Conservation (phyloP, 2,329 filamentous ascomycete genomes). For the Cryphonectria nitschkei region DNA sequence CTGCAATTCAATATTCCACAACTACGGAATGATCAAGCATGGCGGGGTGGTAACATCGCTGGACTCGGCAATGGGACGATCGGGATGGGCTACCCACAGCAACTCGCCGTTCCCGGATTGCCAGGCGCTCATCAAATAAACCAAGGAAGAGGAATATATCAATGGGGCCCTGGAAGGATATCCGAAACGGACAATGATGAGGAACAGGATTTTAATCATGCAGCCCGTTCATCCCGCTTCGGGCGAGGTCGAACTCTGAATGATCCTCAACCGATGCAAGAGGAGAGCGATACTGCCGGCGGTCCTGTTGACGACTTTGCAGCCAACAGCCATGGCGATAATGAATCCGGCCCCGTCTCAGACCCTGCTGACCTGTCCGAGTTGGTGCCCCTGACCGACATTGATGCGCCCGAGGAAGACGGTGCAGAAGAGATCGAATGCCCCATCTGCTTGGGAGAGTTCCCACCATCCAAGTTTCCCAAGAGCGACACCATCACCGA, state of each 20-base stretch:
- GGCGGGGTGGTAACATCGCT: constrained; percentile 8
- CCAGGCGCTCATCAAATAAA: no score
- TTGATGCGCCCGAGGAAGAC: not conserved
- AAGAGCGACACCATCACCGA: constrained; percentile 12
- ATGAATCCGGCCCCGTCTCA: not conserved
- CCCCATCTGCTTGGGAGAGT: constrained; percentile 24
- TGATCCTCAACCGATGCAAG: not conserved
- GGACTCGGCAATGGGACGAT: not conserved
- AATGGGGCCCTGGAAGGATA: not conserved
- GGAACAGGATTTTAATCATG: not conserved
- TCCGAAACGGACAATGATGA: not conserved
- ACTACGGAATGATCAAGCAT: not conserved
- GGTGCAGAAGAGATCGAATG: constrained; percentile 21
- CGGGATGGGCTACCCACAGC: not conserved
- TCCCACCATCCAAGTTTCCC: constrained; percentile 23
- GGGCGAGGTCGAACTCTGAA: constrained; percentile 21
- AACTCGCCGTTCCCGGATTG: no score
- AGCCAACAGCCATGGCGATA: not conserved
- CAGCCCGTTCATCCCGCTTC: not conserved
- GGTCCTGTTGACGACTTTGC: not conserved
- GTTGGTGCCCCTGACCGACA: no score
- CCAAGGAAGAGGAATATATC: not conserved
- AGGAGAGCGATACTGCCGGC: not conserved
- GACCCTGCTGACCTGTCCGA: not conserved
- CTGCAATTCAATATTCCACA: not conserved